Conservation (phyloP, 352 stramenopile genomes). For the Phytophthora citricola region DNA sequence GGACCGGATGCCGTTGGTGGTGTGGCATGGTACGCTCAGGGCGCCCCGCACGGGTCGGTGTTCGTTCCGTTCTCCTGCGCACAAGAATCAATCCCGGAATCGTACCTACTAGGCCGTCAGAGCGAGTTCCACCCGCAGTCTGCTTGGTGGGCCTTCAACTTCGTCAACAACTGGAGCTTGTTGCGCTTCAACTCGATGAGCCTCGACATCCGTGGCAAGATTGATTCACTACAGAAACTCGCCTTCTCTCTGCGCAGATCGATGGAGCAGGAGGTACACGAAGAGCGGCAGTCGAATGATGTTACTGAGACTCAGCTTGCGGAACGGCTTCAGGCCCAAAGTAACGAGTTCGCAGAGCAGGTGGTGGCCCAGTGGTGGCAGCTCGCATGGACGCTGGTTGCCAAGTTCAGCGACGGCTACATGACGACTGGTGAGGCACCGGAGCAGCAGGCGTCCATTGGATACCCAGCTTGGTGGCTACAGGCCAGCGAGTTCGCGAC, state of each 20-base stretch:
- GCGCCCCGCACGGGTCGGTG: slow-evolving; percentile 71
- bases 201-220: slow-evolving; percentile 51
- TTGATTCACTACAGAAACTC: slow-evolving; percentile 46
- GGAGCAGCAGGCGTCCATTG: slow-evolving; percentile 49
- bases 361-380: slow-evolving; percentile 71
- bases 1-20: slow-evolving; percentile 53
- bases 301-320: slow-evolving; percentile 24
- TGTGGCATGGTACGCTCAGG: slow-evolving; percentile 76
- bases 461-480: slow-evolving; percentile 75
- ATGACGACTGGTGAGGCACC: slow-evolving; percentile 69
- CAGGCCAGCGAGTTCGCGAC: slow-evolving; percentile 59
- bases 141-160: slow-evolving; percentile 88
- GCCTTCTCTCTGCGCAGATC: slow-evolving; percentile 40
- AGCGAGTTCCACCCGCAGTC: slow-evolving; percentile 73
- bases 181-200: slow-evolving; percentile 80
- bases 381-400: slow-evolving; percentile 68
- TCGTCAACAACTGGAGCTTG: slow-evolving; percentile 89
- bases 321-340: slow-evolving; percentile 40
- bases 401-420: slow-evolving; percentile 81
- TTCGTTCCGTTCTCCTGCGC: slow-evolving; percentile 76
- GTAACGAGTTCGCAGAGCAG: slow-evolving; percentile 61
- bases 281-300: neutral
- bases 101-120: slow-evolving; percentile 70
- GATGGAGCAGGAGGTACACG: slow-evolving; percentile 18
- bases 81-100: slow-evolving; percentile 53